Base-by-base conservation (phyloP, 2,329 filamentous ascomycete species). In the Aspergillus fijiensis region DNA sequence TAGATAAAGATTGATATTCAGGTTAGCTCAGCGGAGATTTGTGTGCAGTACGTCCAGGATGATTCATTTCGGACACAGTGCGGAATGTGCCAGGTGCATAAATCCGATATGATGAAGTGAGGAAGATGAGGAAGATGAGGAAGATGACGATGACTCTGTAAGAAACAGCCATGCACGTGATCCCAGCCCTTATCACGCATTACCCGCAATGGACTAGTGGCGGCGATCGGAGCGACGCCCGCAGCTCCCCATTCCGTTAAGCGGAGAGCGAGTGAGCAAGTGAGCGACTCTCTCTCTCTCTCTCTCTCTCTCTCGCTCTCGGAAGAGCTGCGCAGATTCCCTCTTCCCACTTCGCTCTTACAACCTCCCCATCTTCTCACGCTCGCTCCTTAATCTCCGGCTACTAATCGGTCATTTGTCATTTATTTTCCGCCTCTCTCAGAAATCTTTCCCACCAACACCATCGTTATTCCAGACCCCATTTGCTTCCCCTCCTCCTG, bases 121-220 rank as follows among this genome's bases (percentile, higher is more conserved):
- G 5, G 5, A 45, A 35, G 21, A 21, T 14, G 35, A 42, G 5
- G 5, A 45, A 35, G 50, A 33, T 21, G 29, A 31, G 23, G n/a
- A 52, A 11, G 14, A 35, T 7, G 14, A 33, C 6, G 5, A 11
- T 14, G 33, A 33, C 16, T 19, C 10, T 31, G 33, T 51, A 35
- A 57, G 19, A 51, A n/a, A 49, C 23, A 48, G 23, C 7, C 10
- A 31, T n/a, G 49, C 67, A 68, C 65, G 68, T 70, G 68, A 45
- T 35, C 2, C 4, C 11, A 49, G 45, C 59, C 61, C 64, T 69
- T 69, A 68, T 70, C 63, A 66, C 57, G 23, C 51, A 33, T 31
- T 27, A 25, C 61, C 61, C 29, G 62, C 60, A 65, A 42, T 10
- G 51, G 65, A 58, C 60, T 69, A 69, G 67, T 55, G 56, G 57